These are phyloP conservation scores for Rhynchospora breviuscula DNA, from an alignment of 176 grass and related monocot genomes.

Conservation along the genomic window DNA sequence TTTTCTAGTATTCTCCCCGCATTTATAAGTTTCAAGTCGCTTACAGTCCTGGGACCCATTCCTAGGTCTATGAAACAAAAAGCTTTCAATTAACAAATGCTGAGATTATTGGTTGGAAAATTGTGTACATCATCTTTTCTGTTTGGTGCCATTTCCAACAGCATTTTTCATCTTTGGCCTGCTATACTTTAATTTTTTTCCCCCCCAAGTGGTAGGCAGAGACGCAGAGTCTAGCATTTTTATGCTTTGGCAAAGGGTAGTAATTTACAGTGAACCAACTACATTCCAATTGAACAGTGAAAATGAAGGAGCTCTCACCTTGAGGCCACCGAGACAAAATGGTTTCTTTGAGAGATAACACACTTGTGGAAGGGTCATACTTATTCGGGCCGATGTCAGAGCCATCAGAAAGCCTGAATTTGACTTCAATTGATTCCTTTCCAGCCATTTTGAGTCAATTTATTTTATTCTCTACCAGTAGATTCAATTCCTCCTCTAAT, in stretches of 20 bases:
- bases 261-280: conserved; percentile 3
- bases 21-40: conserved; percentile 91
- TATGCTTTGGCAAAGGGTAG: neutral
- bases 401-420: conserved; percentile 78
- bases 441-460: conserved; percentile 19
- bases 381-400: conserved; percentile 85
- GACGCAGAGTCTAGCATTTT: conserved; percentile 14
- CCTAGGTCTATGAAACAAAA: conserved; percentile 52
- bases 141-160: neutral
- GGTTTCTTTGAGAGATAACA: conserved; percentile 77
- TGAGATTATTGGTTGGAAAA: conserved; percentile 7
- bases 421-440: conserved; percentile 74
- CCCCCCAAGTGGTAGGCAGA: conserved; percentile 3
- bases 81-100: neutral
- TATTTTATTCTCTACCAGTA: conserved; percentile 27
- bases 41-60: conserved; percentile 65
- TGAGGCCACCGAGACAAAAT: conserved; percentile 84
- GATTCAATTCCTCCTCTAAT: conserved; percentile 34
- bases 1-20: conserved; percentile 92
- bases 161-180: conserved; percentile 13
- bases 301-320: conserved; percentile 41
- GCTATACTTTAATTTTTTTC: neutral
- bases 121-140: neutral
- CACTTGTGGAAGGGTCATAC: conserved; percentile 68
- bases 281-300: neutral